Evolutionary conservation across 2,329 filamentous ascomycete genomes (phyloP), one percentile per base, ranked within the genome.

Genomic region (Didymella sp.): DNA sequence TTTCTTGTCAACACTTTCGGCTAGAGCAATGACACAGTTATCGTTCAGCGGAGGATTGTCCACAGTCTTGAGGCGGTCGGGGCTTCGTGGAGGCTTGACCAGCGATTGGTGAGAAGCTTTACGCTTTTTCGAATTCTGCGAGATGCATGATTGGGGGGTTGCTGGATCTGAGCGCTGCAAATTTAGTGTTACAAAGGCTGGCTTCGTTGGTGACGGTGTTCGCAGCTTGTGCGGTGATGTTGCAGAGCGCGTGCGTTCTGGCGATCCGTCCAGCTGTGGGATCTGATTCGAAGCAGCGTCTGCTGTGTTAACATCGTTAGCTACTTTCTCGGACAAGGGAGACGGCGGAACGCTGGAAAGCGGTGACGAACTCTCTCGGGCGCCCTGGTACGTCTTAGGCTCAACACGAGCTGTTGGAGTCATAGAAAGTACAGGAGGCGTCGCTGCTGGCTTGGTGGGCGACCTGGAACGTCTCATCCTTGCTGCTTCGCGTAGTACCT

Each of bases 21-120:
- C 75, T 59, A 71, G 77, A 17, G 69, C 68, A 30, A 77, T 67
- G 0, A 74, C 70, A 47, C 73, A 77, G 44, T 75, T 63, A 13
- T 61, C 42, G 43, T 73, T 73, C 30, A 78, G 61, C 2, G 56
- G 51, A 19, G 72, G 74, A 25, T 71, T 71, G 7, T 41, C 50
- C 13, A 67, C 71, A 17, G 75, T 70, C 27, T 68, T 62, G 17
- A 66, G 45, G 38, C 59, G 60, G 8, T 41, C 56, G 4, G 60
- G 58, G 40, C 57, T 63, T 19, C 52, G 59, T 11, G 55, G 50
- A 9, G 44, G 19, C 12, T 51, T 60, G 7, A 43, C 25, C 2
- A 47, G 25, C 5, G 24, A 48, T 25, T 31, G 38, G n/a, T 40
- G 15, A 6, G 24, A 13, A 1, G 27, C 28, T 24, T 67, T 67